Evolutionary conservation across 2,329 filamentous ascomycete species (phyloP).

Genomic region (Nemania bipapillata): DNA sequence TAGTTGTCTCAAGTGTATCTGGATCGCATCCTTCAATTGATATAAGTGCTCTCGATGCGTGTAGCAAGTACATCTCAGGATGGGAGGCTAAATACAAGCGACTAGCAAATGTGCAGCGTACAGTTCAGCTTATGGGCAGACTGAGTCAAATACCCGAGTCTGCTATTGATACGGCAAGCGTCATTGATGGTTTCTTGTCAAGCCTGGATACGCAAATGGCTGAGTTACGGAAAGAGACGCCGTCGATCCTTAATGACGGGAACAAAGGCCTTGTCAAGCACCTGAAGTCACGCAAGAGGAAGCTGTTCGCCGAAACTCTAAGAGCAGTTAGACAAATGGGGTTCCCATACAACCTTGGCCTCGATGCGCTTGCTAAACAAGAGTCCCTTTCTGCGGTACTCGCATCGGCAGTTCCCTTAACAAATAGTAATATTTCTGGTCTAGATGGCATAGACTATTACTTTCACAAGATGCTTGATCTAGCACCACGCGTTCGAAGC

Average conservation of each 20-base stretch:
- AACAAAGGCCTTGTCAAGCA: conserved; percentile 87
- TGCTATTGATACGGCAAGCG: conserved; percentile 65
- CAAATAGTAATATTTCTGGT: conserved; percentile 46
- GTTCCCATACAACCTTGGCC: conserved; percentile 82
- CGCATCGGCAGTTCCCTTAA: conserved; percentile 62
- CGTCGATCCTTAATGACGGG: conserved; percentile 81
- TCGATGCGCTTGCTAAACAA: conserved; percentile 77
- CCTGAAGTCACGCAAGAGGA: conserved; percentile 88
- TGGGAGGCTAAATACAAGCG: conserved; percentile 67
- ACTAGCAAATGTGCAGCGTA: conserved; percentile 75
- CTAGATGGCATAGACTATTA: conserved; percentile 70
- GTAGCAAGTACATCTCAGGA: conserved; percentile 52
- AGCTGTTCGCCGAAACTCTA: conserved; percentile 87
- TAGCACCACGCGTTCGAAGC: conserved; percentile 74
- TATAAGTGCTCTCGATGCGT: conserved; percentile 50
- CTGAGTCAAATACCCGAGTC: conserved; percentile 65
- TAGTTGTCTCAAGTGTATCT: conserved; percentile 20
- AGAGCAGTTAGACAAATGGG: conserved; percentile 89
- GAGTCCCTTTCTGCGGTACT: conserved; percentile 76
- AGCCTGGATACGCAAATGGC: conserved; percentile 74
- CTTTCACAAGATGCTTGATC: conserved; percentile 81
- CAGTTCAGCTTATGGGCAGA: conserved; percentile 77
- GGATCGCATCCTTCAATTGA: conserved; percentile 51
- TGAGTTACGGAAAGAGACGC: conserved; percentile 85
- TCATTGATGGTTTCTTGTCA: conserved; percentile 74